A percentile compares a stretch with the other conserved stretches of the same genome.
These are phyloP conservation scores for Cyberlindnera maritima DNA, from an alignment of 805 yeast genomes.

Conservation along the genomic window DNA sequence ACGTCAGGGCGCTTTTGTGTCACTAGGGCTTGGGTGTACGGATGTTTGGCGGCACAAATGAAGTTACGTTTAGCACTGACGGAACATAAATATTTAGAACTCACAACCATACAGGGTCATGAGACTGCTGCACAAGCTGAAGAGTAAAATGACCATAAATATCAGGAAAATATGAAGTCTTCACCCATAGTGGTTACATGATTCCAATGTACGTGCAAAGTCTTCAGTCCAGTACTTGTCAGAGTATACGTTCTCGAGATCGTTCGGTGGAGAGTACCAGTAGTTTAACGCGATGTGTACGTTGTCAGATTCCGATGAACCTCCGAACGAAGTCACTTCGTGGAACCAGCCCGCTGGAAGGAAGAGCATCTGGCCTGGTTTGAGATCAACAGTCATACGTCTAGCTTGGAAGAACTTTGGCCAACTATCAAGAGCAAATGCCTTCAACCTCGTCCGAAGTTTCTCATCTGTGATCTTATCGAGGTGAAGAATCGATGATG, in stretches of 20 bases:
- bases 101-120: too few relatives aligned
- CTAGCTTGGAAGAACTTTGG: slow-evolving; percentile 46
- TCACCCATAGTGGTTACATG: slow-evolving; percentile 23
- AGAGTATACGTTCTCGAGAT: slow-evolving; percentile 36
- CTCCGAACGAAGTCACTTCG: slow-evolving; percentile 68
- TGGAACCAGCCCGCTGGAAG: slow-evolving; percentile 83
- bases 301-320: slow-evolving; percentile 18
- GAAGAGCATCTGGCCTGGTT: slow-evolving; percentile 66
- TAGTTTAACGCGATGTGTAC: slow-evolving; percentile 66
- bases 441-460: slow-evolving; percentile 29
- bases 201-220: slow-evolving; percentile 40
- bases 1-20: neutral
- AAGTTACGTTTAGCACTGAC: too few relatives aligned
- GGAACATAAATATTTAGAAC: too few relatives aligned
- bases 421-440: slow-evolving; percentile 39
- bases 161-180: too few relatives aligned
- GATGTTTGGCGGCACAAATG: slow-evolving; percentile 3
- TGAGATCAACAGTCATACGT: slow-evolving; percentile 44
- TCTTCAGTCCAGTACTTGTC: slow-evolving; percentile 56
- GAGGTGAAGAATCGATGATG: slow-evolving; percentile 60
- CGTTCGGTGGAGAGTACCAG: slow-evolving; percentile 70
- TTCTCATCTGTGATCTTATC: slow-evolving; percentile 43
- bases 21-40: slow-evolving; percentile 1
- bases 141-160: too few relatives aligned
- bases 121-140: too few relatives aligned